Evolutionary conservation across 208 protist species (phyloP).

Genomic region (Wallacemonas sp.): DNA sequence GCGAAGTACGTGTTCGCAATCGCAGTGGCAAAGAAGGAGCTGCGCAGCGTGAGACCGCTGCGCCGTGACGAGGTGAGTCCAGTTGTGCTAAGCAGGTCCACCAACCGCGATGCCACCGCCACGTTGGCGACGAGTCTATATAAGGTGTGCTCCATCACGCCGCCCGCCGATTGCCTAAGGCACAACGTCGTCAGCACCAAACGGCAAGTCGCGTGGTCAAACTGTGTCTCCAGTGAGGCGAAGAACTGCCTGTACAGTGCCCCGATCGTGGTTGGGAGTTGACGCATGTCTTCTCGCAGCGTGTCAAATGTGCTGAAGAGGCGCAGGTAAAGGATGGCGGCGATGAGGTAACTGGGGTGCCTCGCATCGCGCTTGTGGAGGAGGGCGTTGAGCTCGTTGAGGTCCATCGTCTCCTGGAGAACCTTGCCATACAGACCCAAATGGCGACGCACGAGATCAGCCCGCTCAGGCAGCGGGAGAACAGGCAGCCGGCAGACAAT

Average conservation of each 20-base stretch:
- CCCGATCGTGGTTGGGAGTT: slow-evolving; percentile 51
- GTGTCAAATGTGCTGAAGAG: slow-evolving; percentile 85
- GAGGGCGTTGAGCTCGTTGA: slow-evolving; percentile 70
- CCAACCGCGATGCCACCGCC: slow-evolving; percentile 63
- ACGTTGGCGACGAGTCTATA: slow-evolving; percentile 80
- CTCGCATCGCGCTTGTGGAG: slow-evolving; percentile 70
- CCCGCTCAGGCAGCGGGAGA: slow-evolving; percentile 58
- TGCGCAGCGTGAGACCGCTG: slow-evolving; percentile 41
- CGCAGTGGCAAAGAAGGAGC: slow-evolving; percentile 49
- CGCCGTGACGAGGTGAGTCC: slow-evolving; percentile 43
- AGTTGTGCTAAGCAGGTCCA: slow-evolving; percentile 69
- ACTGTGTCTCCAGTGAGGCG: slow-evolving; percentile 49
- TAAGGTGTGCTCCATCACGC: slow-evolving; percentile 79
- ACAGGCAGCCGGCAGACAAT: slow-evolving; percentile 33
- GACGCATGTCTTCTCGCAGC: slow-evolving; percentile 67
- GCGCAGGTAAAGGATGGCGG: slow-evolving; percentile 70
- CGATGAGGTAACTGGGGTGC: slow-evolving; percentile 66
- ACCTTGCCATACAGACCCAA: slow-evolving; percentile 75
- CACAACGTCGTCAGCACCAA: slow-evolving; percentile 68
- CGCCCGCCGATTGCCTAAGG: slow-evolving; percentile 51
- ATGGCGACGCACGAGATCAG: slow-evolving; percentile 72
- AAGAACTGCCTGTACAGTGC: slow-evolving; percentile 60
- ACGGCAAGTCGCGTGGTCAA: slow-evolving; percentile 44
- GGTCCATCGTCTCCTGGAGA: slow-evolving; percentile 67
- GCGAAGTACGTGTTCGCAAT: slow-evolving; percentile 55